Base-by-base conservation (phyloP, 495 filamentous ascomycete species). In the Hypoxylon trugodes region DNA sequence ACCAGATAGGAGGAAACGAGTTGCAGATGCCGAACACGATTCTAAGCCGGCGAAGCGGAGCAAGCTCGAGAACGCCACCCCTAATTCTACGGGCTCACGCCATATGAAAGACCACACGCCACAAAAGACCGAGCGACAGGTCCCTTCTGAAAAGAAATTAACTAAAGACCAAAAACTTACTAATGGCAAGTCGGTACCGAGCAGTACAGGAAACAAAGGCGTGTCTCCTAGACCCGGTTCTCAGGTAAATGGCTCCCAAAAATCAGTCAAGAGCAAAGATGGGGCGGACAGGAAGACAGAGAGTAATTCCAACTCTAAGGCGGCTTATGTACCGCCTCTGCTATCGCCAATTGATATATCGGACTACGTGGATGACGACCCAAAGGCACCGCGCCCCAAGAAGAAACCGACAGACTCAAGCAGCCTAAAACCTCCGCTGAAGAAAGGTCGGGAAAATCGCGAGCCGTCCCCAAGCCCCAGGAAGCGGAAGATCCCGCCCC, bases 281-380 rank as follows among this genome's bases (percentile, higher is more conserved):
- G 64, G 69, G 16, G 65, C 73, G 1, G 76, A 77, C 1, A 76
- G 72, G 49, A 79, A 73, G 51, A 33, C 63, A n/a, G 74, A 76
- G 13, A 52, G 51, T 7, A 59, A 60, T 28, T 22, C 66, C 0
- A 76, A 65, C 24, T 45, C 74, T 5, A 58, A 63, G 49, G 35
- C 55, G 54, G 22, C 54, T 24, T 59, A 65, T 8, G 58, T 78
- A 9, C 78, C 79, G 1, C 71, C 71, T 6, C 51, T 81, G 19
- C 53, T 81, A 30, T 79, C 79, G 5, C 74, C 76, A 3, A 72
- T 81, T 5, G 77, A 75, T 42, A 76, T 78, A 7, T 74, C 68
- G 0, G 52, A 80, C 32, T 71, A 69, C 4, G 52, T 68, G 22
- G 69, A 75, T 40, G 54, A 66, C 13, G 69, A 71, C 7, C 61